phyloP scores from a whole-genome alignment of 2,329 filamentous ascomycete genomes.

The Incumbomyces lentus region DNA sequence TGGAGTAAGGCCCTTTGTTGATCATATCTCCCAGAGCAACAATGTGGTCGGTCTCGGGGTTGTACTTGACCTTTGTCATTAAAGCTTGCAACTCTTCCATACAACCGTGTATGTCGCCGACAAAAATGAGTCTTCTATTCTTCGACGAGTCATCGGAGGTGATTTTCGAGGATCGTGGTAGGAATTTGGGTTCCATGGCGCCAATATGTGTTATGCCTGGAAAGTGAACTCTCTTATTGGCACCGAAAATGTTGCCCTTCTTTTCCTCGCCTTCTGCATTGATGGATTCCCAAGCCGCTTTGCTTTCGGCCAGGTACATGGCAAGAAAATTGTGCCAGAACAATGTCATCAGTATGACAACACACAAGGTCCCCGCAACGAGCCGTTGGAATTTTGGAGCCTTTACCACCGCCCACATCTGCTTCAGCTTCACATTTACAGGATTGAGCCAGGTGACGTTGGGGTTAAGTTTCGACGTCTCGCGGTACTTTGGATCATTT shows the following conservation, averaged over 20 bases:
- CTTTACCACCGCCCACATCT: slow-evolving; percentile 25
- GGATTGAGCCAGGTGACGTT: slow-evolving; percentile 13
- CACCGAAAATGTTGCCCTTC: slow-evolving; percentile 33
- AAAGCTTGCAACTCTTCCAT: slow-evolving; percentile 52
- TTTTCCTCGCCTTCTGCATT: slow-evolving; percentile 13
- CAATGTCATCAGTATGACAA: not conserved
- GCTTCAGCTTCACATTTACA: slow-evolving; percentile 17
- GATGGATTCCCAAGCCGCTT: slow-evolving; percentile 23
- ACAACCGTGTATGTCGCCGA: slow-evolving; percentile 93
- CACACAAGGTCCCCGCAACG: not conserved
- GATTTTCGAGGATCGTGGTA: slow-evolving; percentile 29
- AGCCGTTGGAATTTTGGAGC: slow-evolving; percentile 29
- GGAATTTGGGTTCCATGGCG: slow-evolving; percentile 36
- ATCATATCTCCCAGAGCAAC: slow-evolving; percentile 71
- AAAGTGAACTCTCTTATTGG: slow-evolving; percentile 39
- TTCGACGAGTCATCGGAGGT: slow-evolving; percentile 23
- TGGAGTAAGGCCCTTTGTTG: slow-evolving; percentile 75
- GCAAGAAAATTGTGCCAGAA: not conserved
- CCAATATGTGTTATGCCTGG: slow-evolving; percentile 36
- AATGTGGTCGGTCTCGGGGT: slow-evolving; percentile 56
- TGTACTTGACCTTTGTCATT: slow-evolving; percentile 56
- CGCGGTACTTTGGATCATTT: slow-evolving; percentile 19
- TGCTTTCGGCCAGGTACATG: slow-evolving; percentile 10
- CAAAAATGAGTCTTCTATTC: slow-evolving; percentile 58
- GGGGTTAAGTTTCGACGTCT: slow-evolving; percentile 5